Percentiles rank a stretch among this genome's conserved stretches.
Conservation (phyloP, 495 filamentous ascomycete genomes). For the Talaromyces liani region DNA sequence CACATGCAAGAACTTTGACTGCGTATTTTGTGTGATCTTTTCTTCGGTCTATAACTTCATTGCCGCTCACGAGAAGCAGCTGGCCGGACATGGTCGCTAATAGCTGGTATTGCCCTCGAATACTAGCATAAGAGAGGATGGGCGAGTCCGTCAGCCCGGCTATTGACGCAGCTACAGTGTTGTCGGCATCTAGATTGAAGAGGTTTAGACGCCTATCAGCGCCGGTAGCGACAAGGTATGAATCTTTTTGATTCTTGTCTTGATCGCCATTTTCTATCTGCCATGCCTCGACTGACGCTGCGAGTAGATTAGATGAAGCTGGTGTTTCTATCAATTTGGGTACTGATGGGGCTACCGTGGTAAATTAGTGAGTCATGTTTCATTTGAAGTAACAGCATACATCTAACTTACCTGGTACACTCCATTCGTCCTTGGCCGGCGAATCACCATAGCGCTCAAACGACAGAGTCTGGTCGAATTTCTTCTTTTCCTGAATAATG, state of each 20-base stretch:
- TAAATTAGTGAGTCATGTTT: background rate
- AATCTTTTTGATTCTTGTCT: background rate
- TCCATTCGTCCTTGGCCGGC: constrained; percentile 38
- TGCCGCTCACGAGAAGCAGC: constrained; percentile 37
- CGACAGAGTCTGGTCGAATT: constrained; percentile 47
- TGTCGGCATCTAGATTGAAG: constrained; percentile 21
- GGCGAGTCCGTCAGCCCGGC: constrained; percentile 50
- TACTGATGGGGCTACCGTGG: constrained; percentile 38
- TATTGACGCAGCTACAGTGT: constrained; percentile 22
- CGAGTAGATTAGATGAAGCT: constrained; percentile 46
- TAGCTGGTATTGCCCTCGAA: constrained; percentile 29
- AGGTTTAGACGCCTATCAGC: constrained; percentile 47
- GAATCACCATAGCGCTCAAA: constrained; percentile 47
- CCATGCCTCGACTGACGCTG: constrained; percentile 40
- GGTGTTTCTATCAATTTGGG: constrained; percentile 34
- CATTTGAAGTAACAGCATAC: background rate
- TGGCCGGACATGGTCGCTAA: constrained; percentile 60
- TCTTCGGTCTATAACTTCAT: constrained; percentile 33
- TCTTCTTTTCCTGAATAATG: constrained; percentile 58
- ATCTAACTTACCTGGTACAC: constrained; percentile 36
- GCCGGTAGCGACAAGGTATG: constrained; percentile 39
- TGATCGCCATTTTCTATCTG: constrained; percentile 14
- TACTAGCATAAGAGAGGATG: constrained; percentile 41
- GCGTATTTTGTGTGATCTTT: constrained; percentile 58
- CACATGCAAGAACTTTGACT: constrained; percentile 43